Conservation (phyloP, 192 early-diverging fungal genomes). For the Linnemannia hyalina region DNA sequence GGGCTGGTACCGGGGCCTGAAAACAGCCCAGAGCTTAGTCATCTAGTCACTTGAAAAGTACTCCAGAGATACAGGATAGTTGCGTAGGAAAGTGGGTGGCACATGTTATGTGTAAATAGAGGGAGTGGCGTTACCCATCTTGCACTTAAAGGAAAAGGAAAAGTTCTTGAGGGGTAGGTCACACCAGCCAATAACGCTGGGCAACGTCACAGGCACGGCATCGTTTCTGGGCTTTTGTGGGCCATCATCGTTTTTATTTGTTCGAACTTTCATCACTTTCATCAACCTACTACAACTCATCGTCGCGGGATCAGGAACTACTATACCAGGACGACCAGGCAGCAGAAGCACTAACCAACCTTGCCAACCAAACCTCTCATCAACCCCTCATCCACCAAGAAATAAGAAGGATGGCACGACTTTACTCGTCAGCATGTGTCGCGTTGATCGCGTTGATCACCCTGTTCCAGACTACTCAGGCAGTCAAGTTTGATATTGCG, state of each 20-base stretch:
- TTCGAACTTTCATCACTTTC: background rate
- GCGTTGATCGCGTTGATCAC: slow-evolving; percentile 15
- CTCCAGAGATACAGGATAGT: background rate
- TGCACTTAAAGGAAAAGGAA: background rate
- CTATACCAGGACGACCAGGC: background rate
- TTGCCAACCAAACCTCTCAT: background rate
- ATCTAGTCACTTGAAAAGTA: background rate
- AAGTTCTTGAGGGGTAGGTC: background rate
- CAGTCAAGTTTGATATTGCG: slow-evolving; percentile 87
- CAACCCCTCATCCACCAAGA: background rate
- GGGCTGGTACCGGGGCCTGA: background rate
- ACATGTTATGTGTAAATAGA: background rate
- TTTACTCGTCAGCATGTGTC: slow-evolving; percentile 15
- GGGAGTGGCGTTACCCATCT: background rate
- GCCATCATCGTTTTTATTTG: slow-evolving; percentile 4
- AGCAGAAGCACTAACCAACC: background rate
- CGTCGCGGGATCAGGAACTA: background rate
- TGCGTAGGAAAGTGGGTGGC: background rate
- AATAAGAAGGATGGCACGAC: slow-evolving; percentile 29
- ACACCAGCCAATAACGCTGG: background rate
- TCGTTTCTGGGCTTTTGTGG: background rate
- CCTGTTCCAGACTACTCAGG: slow-evolving; percentile 34
- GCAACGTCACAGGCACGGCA: slow-evolving; percentile 4
- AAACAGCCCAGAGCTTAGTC: background rate
- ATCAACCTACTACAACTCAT: background rate